These are phyloP conservation scores for Kwoniella shandongensis DNA, from an alignment of 768 basidiomycete species.

Conservation along the genomic window DNA sequence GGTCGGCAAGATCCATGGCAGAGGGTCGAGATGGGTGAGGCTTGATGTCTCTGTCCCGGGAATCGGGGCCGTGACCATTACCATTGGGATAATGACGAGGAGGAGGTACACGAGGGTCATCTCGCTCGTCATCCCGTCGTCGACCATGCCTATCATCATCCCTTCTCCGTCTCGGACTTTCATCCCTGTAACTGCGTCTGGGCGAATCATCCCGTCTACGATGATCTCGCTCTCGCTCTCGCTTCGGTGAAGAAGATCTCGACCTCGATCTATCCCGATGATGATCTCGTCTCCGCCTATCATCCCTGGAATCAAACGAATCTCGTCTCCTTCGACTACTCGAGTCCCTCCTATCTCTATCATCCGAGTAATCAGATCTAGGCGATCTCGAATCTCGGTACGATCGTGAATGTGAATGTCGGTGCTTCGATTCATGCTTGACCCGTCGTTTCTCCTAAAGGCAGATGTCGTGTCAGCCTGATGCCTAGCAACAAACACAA, in stretches of 20 bases:
- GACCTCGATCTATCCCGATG: conserved; percentile 25
- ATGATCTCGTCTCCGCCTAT: conserved; percentile 10
- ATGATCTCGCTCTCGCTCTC: conserved; percentile 23
- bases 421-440: conserved; percentile 34
- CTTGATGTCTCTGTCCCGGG: conserved; percentile 50
- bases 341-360: conserved; percentile 20
- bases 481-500: conserved; percentile 23
- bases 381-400: conserved; percentile 32
- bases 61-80: conserved; percentile 55
- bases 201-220: conserved; percentile 1
- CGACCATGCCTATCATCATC: conserved; percentile 16
- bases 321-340: conserved; percentile 3
- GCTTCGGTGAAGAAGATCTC: conserved; percentile 37
- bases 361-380: conserved; percentile 34
- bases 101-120: conserved; percentile 48
- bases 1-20: conserved; percentile 37
- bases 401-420: conserved; percentile 19
- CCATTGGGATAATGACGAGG: conserved; percentile 50
- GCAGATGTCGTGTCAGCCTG: conserved; percentile 1
- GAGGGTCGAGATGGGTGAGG: conserved; percentile 52
- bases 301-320: conserved; percentile 37
- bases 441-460: conserved; percentile 32
- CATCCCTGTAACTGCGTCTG: conserved; percentile 16
- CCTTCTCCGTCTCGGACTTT: conserved; percentile 5
- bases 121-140: conserved; percentile 42